These are phyloP conservation scores for Lagenidium sp. DNA, from an alignment of 352 stramenopile genomes.

Conservation along the genomic window DNA sequence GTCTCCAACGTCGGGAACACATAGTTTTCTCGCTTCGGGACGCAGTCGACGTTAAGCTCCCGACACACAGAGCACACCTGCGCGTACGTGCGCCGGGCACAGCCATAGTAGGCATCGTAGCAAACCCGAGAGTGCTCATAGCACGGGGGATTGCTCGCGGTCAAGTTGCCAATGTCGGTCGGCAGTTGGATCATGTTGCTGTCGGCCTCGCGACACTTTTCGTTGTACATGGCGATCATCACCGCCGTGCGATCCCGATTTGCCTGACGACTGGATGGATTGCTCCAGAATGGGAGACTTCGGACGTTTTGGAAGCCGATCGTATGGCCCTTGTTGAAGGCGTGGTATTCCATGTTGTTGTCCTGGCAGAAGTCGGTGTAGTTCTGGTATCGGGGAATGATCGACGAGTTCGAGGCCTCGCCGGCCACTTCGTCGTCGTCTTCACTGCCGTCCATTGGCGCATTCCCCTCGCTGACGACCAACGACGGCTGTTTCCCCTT, in stretches of 20 bases:
- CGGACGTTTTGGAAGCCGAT: conserved; percentile 35
- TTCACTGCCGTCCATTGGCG: not conserved
- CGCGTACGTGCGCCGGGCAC: conserved; percentile 41
- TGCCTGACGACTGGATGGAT: conserved; percentile 29
- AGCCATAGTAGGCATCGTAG: conserved; percentile 41
- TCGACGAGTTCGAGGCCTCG: not conserved
- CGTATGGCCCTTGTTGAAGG: conserved; percentile 36
- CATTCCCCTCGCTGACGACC: not conserved
- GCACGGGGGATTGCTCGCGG: conserved; percentile 42
- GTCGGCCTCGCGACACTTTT: conserved; percentile 8
- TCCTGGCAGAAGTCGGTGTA: conserved; percentile 42
- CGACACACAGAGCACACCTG: conserved; percentile 55
- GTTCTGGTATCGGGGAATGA: conserved; percentile 13
- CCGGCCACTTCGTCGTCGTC: not conserved
- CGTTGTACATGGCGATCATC: conserved; percentile 55
- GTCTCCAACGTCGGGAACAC: conserved; percentile 31
- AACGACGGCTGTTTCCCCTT: not conserved
- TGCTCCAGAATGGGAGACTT: conserved; percentile 50
- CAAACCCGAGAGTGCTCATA: conserved; percentile 47
- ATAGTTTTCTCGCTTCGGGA: conserved; percentile 23
- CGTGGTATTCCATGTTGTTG: conserved; percentile 41
- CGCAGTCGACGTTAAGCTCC: conserved; percentile 23
- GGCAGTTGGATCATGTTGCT: conserved; percentile 36
- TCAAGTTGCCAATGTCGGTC: conserved; percentile 24
- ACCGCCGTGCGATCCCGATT: conserved; percentile 37